Evolutionary conservation across 1,139 yeast genomes (phyloP).

Genomic region (Blastobotrys ciferrii): DNA sequence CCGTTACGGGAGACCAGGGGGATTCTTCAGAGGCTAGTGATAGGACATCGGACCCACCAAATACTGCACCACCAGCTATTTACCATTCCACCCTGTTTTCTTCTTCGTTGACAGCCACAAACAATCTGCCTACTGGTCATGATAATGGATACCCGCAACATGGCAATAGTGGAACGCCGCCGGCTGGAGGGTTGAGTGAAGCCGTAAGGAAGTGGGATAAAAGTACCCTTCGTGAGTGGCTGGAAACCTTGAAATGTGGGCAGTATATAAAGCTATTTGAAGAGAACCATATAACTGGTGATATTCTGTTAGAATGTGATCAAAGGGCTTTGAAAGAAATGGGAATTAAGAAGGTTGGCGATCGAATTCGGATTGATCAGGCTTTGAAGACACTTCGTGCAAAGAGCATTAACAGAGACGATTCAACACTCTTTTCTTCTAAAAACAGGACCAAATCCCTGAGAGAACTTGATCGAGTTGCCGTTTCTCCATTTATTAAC

Average conservation of each 20-base stretch:
- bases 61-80: conserved; percentile 17
- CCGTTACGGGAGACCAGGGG: conserved; percentile 1
- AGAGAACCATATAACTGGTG: conserved; percentile 56
- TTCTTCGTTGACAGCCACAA: not conserved
- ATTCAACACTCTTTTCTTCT: not conserved
- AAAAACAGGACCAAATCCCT: conserved; percentile 16
- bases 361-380: conserved; percentile 63
- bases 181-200: not conserved
- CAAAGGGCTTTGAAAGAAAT: conserved; percentile 65
- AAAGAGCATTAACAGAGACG: conserved; percentile 28
- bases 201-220: conserved; percentile 30
- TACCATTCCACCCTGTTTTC: conserved; percentile 1
- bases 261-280: conserved; percentile 34
- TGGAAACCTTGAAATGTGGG: conserved; percentile 36
- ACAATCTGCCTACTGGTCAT: not conserved
- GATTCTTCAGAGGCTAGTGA: conserved; percentile 10
- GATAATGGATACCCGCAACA: not conserved
- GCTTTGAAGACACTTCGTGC: conserved; percentile 40
- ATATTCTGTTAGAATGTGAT: conserved; percentile 64
- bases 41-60: conserved; percentile 15
- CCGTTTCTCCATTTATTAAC: conserved; percentile 27
- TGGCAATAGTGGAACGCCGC: not conserved
- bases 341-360: conserved; percentile 79
- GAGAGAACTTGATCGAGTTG: conserved; percentile 24
- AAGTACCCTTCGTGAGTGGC: conserved; percentile 38